phyloP scores from a whole-genome alignment of 2,329 filamentous ascomycete species.

The Didymella keratinophila region DNA sequence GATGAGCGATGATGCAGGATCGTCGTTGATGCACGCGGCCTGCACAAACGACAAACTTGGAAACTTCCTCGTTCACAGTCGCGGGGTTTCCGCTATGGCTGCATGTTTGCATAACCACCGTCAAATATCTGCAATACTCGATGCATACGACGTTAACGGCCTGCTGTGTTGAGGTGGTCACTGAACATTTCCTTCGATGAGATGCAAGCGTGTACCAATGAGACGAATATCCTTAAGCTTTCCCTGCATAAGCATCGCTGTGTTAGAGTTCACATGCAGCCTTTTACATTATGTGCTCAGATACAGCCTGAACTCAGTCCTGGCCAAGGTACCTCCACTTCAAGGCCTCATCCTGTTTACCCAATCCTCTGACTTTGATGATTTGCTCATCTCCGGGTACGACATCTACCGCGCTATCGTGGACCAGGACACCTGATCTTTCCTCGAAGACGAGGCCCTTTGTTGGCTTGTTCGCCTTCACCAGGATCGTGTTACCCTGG shows the following conservation, averaged over 20 bases:
- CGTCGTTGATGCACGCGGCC: slow-evolving; percentile 7
- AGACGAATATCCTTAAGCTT: slow-evolving; percentile 3
- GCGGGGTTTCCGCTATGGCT: slow-evolving; percentile 8
- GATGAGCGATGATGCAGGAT: slow-evolving; percentile 11
- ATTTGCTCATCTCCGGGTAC: slow-evolving; percentile 66
- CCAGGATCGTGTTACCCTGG: slow-evolving; percentile 53
- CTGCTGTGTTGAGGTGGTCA: slow-evolving; percentile 4
- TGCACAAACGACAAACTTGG: slow-evolving; percentile 4
- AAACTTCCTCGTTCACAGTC: not conserved
- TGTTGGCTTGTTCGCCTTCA: slow-evolving; percentile 61
- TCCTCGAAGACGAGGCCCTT: slow-evolving; percentile 70
- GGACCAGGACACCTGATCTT: slow-evolving; percentile 60
- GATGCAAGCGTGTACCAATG: slow-evolving; percentile 7
- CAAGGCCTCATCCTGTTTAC: slow-evolving; percentile 49
- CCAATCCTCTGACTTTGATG: slow-evolving; percentile 54
- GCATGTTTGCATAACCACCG: slow-evolving; percentile 13
- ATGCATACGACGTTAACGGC: slow-evolving; percentile 6
- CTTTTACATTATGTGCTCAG: slow-evolving; percentile 1
- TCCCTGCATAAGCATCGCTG: slow-evolving; percentile 7
- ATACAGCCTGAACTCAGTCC: slow-evolving; percentile 30
- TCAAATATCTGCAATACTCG: slow-evolving; percentile 17
- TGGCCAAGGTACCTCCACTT: slow-evolving; percentile 57
- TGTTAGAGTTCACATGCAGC: slow-evolving; percentile 14
- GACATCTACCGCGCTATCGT: slow-evolving; percentile 66
- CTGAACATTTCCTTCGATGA: slow-evolving; percentile 13